Base-by-base conservation (phyloP, 2,329 filamentous ascomycete species). In the Alternaria novae-zelandiae region DNA sequence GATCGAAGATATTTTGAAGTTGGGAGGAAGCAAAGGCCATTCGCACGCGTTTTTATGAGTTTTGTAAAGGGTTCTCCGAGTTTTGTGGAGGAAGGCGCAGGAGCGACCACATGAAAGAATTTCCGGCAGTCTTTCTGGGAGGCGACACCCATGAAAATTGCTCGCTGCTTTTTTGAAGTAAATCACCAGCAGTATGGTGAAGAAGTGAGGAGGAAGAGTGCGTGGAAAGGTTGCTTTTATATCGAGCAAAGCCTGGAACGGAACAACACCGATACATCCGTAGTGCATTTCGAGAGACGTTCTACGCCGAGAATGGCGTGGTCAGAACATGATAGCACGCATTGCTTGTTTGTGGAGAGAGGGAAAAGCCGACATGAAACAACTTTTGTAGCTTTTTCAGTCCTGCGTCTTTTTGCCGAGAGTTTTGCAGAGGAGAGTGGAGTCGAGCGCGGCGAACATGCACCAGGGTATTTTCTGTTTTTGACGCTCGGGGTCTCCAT, bases 31-130 rank as follows among this genome's bases (percentile, higher is more conserved):
- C 36, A 41, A 41, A 41, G 15, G 36, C 2, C 15, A 5, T 5
- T 3, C 15, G 32, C 0, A 36, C 32, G 0, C 8, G 32, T 0
- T 36, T 36, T 0, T 0, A 36, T 15, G 4, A n/a, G 0, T 36
- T 36, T 36, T 36, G 32, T 36, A 9, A 36, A 9, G 30, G 30
- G 13, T 36, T 36, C 30, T n/a, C 4, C 2, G 30, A n/a, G 30
- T n/a, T 36, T 36, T 36, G 7, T 36, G 7, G 32, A n/a, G 1
- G 36, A 41, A 41, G 36, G 2, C 36, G 36, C 0, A 41, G 36
- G 1, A 41, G 36, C n/a, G 36, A 41, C 3, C 36, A 10, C 15
- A 41, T 23, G 23, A 5, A 9, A 26, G 8, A 26, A 26, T 26
- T 8, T 25, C 8, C 23, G 23, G 23, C 23, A 25, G 23, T 25